phyloP scores from a whole-genome alignment of 805 yeast genomes.

The Lachancea nothofagi region DNA sequence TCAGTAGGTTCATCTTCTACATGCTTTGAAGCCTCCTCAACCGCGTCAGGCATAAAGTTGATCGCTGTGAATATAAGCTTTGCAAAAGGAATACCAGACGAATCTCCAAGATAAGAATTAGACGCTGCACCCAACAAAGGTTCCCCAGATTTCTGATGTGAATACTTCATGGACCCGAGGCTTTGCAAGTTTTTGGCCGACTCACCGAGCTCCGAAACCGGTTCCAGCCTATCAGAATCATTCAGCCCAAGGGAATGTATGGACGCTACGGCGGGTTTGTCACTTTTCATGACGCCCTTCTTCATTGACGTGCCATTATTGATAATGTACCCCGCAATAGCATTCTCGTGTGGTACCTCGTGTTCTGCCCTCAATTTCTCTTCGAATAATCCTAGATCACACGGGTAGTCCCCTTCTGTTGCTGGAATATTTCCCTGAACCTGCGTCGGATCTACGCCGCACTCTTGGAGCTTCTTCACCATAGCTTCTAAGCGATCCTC shows the following conservation, averaged over 20 bases:
- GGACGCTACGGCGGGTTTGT: not conserved
- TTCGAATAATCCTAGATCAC: conserved; percentile 19
- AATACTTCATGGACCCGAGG: conserved; percentile 20
- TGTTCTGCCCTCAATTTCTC: conserved; percentile 20
- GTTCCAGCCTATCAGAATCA: conserved; percentile 1
- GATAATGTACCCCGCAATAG: conserved; percentile 25
- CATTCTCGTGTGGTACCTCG: conserved; percentile 19
- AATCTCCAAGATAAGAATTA: conserved; percentile 42
- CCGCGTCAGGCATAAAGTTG: conserved; percentile 42
- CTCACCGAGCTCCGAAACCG: conserved; percentile 17
- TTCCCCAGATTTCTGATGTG: conserved; percentile 1
- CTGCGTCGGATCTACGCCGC: conserved; percentile 37
- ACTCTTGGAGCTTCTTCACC: conserved; percentile 43
- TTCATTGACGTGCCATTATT: conserved; percentile 24
- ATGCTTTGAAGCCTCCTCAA: conserved; percentile 25
- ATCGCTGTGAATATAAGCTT: conserved; percentile 73
- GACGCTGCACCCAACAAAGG: conserved; percentile 14
- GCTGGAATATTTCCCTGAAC: conserved; percentile 26
- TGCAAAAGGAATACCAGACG: conserved; percentile 68
- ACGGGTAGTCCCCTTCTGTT: conserved; percentile 25
- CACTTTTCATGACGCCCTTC: conserved; percentile 6
- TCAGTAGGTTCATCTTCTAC: not conserved
- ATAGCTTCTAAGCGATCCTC: conserved; percentile 60
- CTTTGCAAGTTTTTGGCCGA: conserved; percentile 21
- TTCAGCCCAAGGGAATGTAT: not conserved